Evolutionary conservation across 441 rosid genomes (phyloP), one percentile per base, ranked within the genome.

Genomic region (Adansonia madagascariensis): DNA sequence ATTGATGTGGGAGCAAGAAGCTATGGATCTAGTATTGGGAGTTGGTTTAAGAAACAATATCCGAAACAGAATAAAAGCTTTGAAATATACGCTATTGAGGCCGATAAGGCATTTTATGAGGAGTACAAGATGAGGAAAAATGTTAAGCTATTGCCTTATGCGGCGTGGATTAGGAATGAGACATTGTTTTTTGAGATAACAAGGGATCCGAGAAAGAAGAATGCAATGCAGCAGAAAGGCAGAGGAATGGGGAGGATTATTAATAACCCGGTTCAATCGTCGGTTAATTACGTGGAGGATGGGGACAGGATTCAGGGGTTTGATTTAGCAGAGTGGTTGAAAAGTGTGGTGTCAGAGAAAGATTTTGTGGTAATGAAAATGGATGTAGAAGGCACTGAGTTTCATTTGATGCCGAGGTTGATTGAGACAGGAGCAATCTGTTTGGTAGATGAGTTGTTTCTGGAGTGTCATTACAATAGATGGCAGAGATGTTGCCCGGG

Each of bases 311-410:
- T 91, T 73, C 76, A 83, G 59, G 96, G 94, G 79, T 88, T 90
- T 35, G 94, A 90, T 88, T 90, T 91, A 43, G 94, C 91, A 0
- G 82, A 83, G 57, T 91, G 94, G 94, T 79, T 89, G 86, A 90
- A 86, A 84, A 87, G 56, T 7, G 82, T 87, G 0, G 91, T 86
- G 41, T 65, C 80, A 0, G 87, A 80, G 50, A 88, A 78, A 85
- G 96, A 90, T 74, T 90, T 83, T 60, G 94, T 91, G 60, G 92
- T 89, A 89, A 88, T 90, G 94, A 91, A 91, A 81, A 91, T 91
- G 94, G 94, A 91, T 47, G 91, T 91, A 27, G 92, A 90, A 81
- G 94, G 94, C 63, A 83, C 91, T 1, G 94, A 91, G 75, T 91
- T 91, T 59, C 86, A 86, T 77, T 74, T 91, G 87, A 86, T 91